Conservation (phyloP, 2,329 filamentous ascomycete genomes). For the Penicillium hordei region DNA sequence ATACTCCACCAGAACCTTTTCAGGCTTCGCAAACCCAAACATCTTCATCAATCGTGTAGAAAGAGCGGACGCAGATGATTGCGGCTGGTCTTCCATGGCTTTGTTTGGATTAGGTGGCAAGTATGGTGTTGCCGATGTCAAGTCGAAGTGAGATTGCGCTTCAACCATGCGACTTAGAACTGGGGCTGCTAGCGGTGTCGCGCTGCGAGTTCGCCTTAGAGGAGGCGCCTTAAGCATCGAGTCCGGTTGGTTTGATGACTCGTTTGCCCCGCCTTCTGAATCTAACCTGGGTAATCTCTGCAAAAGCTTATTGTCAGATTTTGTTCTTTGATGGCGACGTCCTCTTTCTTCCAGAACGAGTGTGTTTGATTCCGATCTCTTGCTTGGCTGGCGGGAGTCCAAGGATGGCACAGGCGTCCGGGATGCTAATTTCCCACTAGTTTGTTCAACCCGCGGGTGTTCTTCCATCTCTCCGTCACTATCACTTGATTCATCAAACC, state of each 20-base stretch:
- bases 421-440: background rate
- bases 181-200: constrained; percentile 58
- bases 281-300: constrained; percentile 63
- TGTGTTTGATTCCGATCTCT: constrained; percentile 3
- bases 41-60: constrained; percentile 76
- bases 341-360: constrained; percentile 34
- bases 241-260: constrained; percentile 23
- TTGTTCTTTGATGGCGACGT: constrained; percentile 56
- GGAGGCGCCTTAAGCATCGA: constrained; percentile 20
- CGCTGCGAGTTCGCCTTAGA: constrained; percentile 32
- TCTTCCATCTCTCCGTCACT: constrained; percentile 61
- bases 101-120: constrained; percentile 22
- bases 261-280: constrained; percentile 29
- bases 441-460: constrained; percentile 18
- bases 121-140: constrained; percentile 20
- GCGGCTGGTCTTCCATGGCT: constrained; percentile 54
- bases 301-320: constrained; percentile 60
- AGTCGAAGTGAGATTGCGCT: constrained; percentile 62
- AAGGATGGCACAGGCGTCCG: constrained; percentile 3
- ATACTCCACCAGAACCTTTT: constrained; percentile 87
- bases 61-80: constrained; percentile 56
- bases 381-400: constrained; percentile 4
- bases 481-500: constrained; percentile 81
- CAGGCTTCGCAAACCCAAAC: constrained; percentile 76
- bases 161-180: constrained; percentile 78